Evolutionary conservation across 495 filamentous ascomycete genomes (phyloP).

Genomic region (Polyplosphaeria fusca): DNA sequence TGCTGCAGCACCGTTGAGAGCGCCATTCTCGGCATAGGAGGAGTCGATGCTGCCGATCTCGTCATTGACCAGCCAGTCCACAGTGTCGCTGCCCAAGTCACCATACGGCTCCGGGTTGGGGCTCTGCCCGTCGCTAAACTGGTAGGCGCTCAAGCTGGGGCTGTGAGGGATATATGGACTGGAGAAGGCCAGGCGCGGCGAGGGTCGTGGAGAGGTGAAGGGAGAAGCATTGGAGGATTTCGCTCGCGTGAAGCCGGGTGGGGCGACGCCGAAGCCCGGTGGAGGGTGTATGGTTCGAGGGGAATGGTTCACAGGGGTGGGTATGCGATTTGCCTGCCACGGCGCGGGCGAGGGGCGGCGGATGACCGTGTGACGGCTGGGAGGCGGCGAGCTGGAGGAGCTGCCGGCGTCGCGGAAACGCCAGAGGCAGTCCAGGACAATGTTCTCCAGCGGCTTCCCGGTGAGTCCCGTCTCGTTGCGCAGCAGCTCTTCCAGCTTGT

Average conservation of each 20-base stretch:
- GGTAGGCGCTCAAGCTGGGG: constrained; percentile 88
- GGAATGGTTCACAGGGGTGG: constrained; percentile 75
- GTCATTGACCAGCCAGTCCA: constrained; percentile 95
- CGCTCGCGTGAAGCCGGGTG: constrained; percentile 66
- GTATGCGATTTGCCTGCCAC: constrained; percentile 77
- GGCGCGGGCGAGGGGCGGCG: constrained; percentile 87
- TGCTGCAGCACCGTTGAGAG: constrained; percentile 70
- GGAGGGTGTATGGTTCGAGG: constrained; percentile 68
- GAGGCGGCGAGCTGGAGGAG: constrained; percentile 74
- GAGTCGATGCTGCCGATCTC: constrained; percentile 68
- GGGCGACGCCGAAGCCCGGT: constrained; percentile 69
- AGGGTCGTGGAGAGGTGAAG: constrained; percentile 91
- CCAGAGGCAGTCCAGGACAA: constrained; percentile 89
- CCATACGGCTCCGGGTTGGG: constrained; percentile 82
- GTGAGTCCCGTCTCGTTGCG: constrained; percentile 71
- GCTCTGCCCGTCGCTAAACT: constrained; percentile 72
- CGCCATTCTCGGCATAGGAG: constrained; percentile 58
- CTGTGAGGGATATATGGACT: constrained; percentile 92
- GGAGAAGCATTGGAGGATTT: constrained; percentile 79
- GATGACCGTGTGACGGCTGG: constrained; percentile 80
- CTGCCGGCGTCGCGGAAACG: constrained; percentile 74
- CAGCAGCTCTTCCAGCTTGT: constrained; percentile 84
- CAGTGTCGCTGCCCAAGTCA: constrained; percentile 86
- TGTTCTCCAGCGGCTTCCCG: constrained; percentile 81
- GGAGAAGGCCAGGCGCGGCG: constrained; percentile 85